Conservation (phyloP, 139 green algal species). For the Chlamydomonas sphaeroides region DNA sequence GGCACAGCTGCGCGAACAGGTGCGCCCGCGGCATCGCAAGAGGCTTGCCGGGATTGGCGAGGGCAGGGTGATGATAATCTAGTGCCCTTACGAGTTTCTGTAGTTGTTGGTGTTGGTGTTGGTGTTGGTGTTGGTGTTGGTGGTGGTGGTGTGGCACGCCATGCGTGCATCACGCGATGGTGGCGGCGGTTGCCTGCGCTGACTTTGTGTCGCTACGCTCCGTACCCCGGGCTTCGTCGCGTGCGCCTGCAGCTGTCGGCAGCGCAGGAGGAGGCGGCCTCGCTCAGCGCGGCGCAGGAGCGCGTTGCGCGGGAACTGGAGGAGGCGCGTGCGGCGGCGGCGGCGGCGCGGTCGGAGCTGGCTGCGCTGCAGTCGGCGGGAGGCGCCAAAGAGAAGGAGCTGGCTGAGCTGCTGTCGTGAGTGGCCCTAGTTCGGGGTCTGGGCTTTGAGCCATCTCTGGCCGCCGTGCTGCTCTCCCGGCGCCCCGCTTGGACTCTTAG, state of each 20-base stretch:
- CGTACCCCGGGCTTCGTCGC: no score
- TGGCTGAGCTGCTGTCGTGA: neutral
- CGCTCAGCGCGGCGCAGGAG: neutral
- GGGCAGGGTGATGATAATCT: no score
- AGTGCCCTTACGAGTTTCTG: no score
- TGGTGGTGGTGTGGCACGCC: neutral
- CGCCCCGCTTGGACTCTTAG: no score
- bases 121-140: neutral
- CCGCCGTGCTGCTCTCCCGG: no score
- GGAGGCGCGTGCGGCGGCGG: slow-evolving; percentile 2
- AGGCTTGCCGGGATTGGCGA: no score
- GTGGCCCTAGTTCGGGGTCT: no score
- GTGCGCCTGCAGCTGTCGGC: neutral
- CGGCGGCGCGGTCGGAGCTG: neutral
- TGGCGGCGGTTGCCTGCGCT: no score
- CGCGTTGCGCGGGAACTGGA: neutral
- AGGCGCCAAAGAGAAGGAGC: slow-evolving; percentile 1
- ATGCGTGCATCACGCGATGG: neutral
- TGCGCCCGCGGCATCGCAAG: no score
- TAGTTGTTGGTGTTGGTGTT: no score
- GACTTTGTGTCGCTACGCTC: no score
- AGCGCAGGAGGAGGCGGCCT: neutral
- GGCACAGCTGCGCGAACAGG: slow-evolving; percentile 24
- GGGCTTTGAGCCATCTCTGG: no score
- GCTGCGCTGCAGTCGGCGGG: neutral